Conservation (phyloP, 2,329 filamentous ascomycete species). For the Phaeomoniella chlamydospora region DNA sequence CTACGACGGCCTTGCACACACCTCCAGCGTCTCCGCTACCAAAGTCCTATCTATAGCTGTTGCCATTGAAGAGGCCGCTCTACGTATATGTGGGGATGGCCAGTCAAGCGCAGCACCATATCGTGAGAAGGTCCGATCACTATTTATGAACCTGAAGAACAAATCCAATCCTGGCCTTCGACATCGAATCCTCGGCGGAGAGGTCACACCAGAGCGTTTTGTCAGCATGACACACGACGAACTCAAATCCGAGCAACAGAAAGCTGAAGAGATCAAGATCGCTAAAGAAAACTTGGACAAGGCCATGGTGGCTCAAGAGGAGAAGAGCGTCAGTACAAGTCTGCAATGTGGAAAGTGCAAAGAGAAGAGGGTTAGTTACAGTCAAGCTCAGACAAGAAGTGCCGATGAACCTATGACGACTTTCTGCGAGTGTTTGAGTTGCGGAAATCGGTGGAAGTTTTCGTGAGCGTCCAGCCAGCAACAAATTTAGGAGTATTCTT, state of each 20-base stretch:
- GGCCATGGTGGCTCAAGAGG: slow-evolving; percentile 82
- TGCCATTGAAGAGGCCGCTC: slow-evolving; percentile 66
- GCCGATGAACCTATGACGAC: slow-evolving; percentile 71
- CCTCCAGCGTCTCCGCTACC: slow-evolving; percentile 44
- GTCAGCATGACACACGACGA: slow-evolving; percentile 82
- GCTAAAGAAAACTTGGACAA: slow-evolving; percentile 93
- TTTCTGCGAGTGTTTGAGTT: slow-evolving; percentile 32
- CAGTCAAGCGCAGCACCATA: slow-evolving; percentile 61
- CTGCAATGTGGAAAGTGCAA: slow-evolving; percentile 86
- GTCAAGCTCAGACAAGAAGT: slow-evolving; percentile 84
- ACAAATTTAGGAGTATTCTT: too few species aligned
- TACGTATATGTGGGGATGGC: slow-evolving; percentile 35
- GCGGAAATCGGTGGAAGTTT: slow-evolving; percentile 29
- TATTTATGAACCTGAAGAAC: slow-evolving; percentile 91
- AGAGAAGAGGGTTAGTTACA: slow-evolving; percentile 88
- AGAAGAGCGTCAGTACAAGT: slow-evolving; percentile 79
- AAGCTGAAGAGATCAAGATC: slow-evolving; percentile 59
- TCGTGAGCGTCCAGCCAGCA: too few species aligned
- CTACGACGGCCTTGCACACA: slow-evolving; percentile 79
- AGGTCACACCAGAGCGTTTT: slow-evolving; percentile 58
- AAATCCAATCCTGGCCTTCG: slow-evolving; percentile 71
- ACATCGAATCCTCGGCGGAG: slow-evolving; percentile 57
- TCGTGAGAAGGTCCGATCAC: slow-evolving; percentile 74
- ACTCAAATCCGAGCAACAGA: slow-evolving; percentile 74
- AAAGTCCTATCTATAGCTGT: slow-evolving; percentile 52